Conservation (phyloP, 441 rosid genomes). For the Erodium texanum region DNA sequence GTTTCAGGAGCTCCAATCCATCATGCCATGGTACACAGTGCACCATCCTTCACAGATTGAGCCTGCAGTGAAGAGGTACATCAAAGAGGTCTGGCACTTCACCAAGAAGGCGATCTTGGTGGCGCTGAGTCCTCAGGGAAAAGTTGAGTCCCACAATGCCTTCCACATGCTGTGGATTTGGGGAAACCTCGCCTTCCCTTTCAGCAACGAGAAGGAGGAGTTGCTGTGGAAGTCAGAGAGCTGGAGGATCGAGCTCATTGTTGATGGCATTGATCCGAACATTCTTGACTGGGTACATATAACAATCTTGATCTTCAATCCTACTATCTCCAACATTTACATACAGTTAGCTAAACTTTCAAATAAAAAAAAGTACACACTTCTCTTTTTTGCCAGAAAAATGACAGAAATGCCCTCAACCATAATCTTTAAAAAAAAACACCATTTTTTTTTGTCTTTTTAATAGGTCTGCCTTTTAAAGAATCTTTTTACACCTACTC, state of each 20-base stretch:
- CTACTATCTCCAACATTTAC: background rate
- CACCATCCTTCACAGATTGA: conserved; percentile 28
- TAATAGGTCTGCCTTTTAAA: no score
- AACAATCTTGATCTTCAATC: background rate
- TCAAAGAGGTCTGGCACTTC: conserved; percentile 38
- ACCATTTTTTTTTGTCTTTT: no score
- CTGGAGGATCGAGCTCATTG: conserved; percentile 35
- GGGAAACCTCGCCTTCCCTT: conserved; percentile 36
- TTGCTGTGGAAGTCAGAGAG: conserved; percentile 35
- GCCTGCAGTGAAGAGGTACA: conserved; percentile 25
- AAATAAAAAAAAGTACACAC: no score
- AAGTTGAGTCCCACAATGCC: conserved; percentile 25
- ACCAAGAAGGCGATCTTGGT: conserved; percentile 33
- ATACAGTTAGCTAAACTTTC: no score
- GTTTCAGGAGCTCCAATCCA: conserved; percentile 19
- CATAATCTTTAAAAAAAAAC: no score
- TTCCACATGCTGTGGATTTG: conserved; percentile 41
- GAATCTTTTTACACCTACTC: no score
- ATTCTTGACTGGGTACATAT: conserved; percentile 25
- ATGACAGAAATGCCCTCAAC: no score
- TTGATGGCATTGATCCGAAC: conserved; percentile 25
- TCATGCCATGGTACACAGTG: conserved; percentile 38
- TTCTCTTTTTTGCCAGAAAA: no score
- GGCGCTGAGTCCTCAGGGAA: conserved; percentile 33
- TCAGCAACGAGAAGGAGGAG: conserved; percentile 31